Conservation (phyloP, 805 yeast genomes). For the Yarrowia porcina region DNA sequence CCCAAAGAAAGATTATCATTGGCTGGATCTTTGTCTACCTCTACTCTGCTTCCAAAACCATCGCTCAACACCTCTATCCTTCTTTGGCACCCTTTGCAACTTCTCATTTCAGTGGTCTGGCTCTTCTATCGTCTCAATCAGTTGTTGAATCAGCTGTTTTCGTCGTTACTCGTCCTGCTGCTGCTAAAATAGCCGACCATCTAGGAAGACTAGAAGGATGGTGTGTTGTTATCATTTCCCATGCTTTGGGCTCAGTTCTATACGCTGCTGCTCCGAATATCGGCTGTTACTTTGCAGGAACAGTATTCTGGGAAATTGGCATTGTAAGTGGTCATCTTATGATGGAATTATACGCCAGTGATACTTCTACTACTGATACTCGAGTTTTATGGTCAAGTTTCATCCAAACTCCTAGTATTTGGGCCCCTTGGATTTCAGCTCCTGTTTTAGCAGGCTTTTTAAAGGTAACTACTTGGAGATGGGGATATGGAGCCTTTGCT, state of each 20-base stretch:
- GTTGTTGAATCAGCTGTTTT: conserved; percentile 4
- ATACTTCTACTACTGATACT: not conserved
- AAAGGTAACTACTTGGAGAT: conserved; percentile 48
- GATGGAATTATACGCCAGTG: conserved; percentile 9
- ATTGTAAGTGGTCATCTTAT: conserved; percentile 9
- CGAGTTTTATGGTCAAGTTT: not conserved
- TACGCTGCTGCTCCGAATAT: conserved; percentile 12
- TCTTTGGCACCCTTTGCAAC: conserved; percentile 5
- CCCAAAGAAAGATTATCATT: not conserved
- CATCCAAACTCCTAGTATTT: not conserved
- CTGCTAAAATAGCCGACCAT: conserved; percentile 6
- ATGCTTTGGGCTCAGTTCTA: conserved; percentile 6
- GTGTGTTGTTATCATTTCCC: not conserved
- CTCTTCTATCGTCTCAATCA: conserved; percentile 5
- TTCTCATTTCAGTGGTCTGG: not conserved
- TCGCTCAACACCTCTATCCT: conserved; percentile 10
- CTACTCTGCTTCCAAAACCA: not conserved
- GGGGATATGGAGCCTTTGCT: conserved; percentile 51
- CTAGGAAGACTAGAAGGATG: not conserved
- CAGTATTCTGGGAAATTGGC: conserved; percentile 9
- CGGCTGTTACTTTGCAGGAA: conserved; percentile 8
- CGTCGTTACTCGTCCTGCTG: conserved; percentile 8
- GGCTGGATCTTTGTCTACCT: conserved; percentile 24
- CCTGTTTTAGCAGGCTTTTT: conserved; percentile 29
- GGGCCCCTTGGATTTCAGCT: conserved; percentile 17